Evolutionary conservation across 1,139 yeast species (phyloP), one percentile per base, ranked within the genome.

Genomic region (Nematodospora anomalae): DNA sequence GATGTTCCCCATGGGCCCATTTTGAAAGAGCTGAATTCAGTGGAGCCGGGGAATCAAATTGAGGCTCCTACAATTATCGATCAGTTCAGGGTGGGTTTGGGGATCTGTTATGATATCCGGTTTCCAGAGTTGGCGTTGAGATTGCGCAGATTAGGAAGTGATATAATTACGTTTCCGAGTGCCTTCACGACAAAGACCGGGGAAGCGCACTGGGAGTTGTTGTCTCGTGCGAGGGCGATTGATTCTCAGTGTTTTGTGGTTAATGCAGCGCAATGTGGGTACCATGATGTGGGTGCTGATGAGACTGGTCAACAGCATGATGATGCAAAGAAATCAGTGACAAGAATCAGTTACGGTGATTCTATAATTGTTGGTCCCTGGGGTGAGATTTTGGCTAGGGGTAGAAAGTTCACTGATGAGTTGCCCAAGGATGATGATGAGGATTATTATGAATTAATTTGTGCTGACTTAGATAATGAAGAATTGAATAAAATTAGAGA

Each of bases 141-240:
- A 30, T 64, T 87, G 29, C 68, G 96, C 28, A 56, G 76, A 15
- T 52, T 67, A 29, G 97, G 97, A 1, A 96, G 97, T 0, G 75
- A 88, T 40, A 63, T 92, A 21, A 52, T 92, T 20, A 75, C 90
- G 1, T 92, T 68, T 50, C 97, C 98, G 0, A 83, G 95, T 26
- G 97, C 97, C 0, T 92, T 94, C 64, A 90, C 97, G 0, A 77
- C 85, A 52, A 79, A 82, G 50, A 92, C 97, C 0, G 97, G 98
- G 1, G 79, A 77, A 40, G 92, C 92, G 0, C 97, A 92, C 53
- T 92, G 97, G 96, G 80, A 81, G 42, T 60, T 74, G 1, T 64
- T 92, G 39, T 96, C 89, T 2, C 70, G 79, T 27, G 82, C 95
- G 0, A 67, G 97, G 32, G 97, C 97, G 2, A 73, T 92, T 16